phyloP scores from a whole-genome alignment of 1,284 basidiomycete species.

The Meripilus lineatus region DNA sequence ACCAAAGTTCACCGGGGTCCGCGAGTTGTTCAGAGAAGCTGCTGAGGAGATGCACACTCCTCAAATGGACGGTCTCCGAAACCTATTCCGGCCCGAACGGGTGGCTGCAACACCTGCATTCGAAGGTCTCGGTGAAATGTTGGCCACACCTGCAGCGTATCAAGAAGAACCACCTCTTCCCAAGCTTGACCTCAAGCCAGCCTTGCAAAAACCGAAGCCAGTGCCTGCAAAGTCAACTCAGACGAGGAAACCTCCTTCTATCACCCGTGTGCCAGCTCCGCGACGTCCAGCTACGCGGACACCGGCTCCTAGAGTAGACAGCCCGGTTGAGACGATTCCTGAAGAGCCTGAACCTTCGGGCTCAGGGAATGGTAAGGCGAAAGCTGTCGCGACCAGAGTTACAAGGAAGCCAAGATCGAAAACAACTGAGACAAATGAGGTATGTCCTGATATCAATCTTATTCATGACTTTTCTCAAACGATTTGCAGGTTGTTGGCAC shows the following conservation, averaged over 20 bases:
- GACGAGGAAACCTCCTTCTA: conserved; percentile 1
- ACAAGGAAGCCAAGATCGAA: conserved; percentile 10
- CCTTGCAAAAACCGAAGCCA: neutral
- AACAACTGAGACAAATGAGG: conserved; percentile 8
- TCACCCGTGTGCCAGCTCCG: neutral
- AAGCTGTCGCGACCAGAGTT: conserved; percentile 12
- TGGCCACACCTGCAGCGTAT: conserved; percentile 27
- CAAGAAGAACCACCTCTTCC: conserved; percentile 6
- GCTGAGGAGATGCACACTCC: conserved; percentile 24
- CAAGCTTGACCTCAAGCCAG: neutral
- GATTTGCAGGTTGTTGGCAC: neutral
- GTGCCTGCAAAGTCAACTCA: neutral
- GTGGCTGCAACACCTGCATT: conserved; percentile 21
- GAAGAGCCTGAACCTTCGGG: conserved; percentile 9
- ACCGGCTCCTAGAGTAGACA: neutral
- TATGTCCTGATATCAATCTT: neutral
- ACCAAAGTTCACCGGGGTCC: conserved; percentile 28
- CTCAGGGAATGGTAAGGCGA: conserved; percentile 8
- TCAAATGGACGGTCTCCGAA: conserved; percentile 30
- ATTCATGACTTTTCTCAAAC: neutral
- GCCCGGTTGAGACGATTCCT: neutral
- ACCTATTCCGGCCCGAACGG: conserved; percentile 24
- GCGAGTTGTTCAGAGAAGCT: conserved; percentile 27
- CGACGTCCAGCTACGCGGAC: conserved; percentile 13
- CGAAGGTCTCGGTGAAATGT: conserved; percentile 31